Base-by-base conservation (phyloP, 495 filamentous ascomycete species). In the Coniosporium apollinis region DNA sequence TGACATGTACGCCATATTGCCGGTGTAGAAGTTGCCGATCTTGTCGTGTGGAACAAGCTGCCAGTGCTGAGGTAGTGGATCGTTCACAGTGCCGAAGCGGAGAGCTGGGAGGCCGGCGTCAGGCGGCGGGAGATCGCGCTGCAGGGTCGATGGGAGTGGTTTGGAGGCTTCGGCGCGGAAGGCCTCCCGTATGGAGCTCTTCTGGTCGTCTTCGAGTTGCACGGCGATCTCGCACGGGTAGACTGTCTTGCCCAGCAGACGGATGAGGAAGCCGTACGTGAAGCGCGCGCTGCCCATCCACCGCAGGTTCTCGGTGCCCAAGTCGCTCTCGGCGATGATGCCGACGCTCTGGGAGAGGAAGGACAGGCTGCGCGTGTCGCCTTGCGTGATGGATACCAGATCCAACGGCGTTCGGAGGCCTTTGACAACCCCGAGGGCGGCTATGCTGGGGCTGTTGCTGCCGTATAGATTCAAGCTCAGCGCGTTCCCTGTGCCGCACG, bases 1-100 rank as follows among this genome's bases (percentile, higher is more conserved):
- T 2, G 83, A 74, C 82, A 97, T 83, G 56, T 76, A 82, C 4
- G 82, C 73, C 84, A 94, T 89, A 48, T 94, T 97, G 34, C 89
- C 89, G 6, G 76, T 77, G 54, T 89, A 94, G 60, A 97, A 94
- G 50, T 81, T 94, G 5, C 86, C 84, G 25, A 97, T 60, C 13
- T 72, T 80, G 37, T 82, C 73, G 33, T 75, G 65, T 4, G 79
- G 70, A 8, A 79, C 55, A 15, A 76, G 57, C 34, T 76, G 64
- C 80, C 84, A 93, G 22, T 70, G 76, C 6, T 66, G 56, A 0
- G 85, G 85, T 2, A 94, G 51, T 5, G 77, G 64, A 42, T 87
- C 80, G 32, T 69, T 66, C 36, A 87, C 65, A 0, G 79, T 83
- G 14, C 89, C 89, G 44, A 76, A 92, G 41, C 70, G 62, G 25